A percentile compares a stretch with the other conserved stretches of the same genome.
phyloP scores from a whole-genome alignment of 1,284 basidiomycete species.

The Boletus mariae region DNA sequence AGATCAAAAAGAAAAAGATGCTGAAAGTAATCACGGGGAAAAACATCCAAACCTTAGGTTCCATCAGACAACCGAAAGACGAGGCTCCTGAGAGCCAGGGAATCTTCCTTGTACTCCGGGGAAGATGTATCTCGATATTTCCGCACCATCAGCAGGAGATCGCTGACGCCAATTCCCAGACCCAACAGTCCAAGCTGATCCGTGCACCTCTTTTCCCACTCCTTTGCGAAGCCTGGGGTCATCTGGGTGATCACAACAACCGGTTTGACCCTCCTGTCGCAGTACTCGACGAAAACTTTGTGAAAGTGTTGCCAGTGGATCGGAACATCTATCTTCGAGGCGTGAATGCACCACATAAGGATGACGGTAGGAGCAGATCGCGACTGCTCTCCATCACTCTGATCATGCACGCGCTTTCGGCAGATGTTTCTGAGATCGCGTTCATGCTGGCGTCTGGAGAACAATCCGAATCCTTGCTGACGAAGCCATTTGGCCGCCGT shows the following conservation, averaged over 20 bases:
- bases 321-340: conserved; percentile 29
- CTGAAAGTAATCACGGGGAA: not conserved
- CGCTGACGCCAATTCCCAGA: conserved; percentile 4
- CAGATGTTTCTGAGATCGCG: conserved; percentile 21
- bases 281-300: conserved; percentile 27
- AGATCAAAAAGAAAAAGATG: not conserved
- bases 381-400: conserved; percentile 9
- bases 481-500: conserved; percentile 22
- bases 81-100: conserved; percentile 18
- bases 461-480: conserved; percentile 22
- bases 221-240: conserved; percentile 14
- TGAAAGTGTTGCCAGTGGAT: conserved; percentile 27
- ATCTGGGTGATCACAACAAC: conserved; percentile 29
- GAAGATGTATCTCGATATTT: conserved; percentile 14
- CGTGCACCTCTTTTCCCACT: conserved; percentile 23
- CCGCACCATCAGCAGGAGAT: conserved; percentile 16
- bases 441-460: conserved; percentile 18
- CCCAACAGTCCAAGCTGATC: conserved; percentile 12
- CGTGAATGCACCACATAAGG: conserved; percentile 30
- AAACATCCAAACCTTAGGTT: conserved; percentile 3
- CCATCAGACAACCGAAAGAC: conserved; percentile 14
- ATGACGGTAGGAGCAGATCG: conserved; percentile 11
- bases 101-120: conserved; percentile 20
- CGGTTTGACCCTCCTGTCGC: conserved; percentile 21
- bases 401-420: conserved; percentile 13